A percentile compares a stretch with the other conserved stretches of the same genome.
These are phyloP conservation scores for Eucalyptus albens DNA, from an alignment of 345 rosid genomes.

Conservation along the genomic window DNA sequence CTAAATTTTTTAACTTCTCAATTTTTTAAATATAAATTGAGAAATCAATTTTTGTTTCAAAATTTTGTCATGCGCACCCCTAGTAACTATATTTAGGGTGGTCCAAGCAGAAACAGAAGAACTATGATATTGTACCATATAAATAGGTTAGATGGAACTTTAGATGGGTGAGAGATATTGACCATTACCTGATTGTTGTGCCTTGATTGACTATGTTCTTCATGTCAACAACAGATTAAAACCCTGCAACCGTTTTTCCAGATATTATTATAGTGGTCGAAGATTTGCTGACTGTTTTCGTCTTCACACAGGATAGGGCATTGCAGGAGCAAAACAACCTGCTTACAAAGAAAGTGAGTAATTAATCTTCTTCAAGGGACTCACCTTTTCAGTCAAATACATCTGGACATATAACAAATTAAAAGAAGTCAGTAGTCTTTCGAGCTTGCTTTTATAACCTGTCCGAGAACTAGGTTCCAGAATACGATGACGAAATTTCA, in stretches of 20 bases:
- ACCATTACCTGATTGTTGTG: not conserved
- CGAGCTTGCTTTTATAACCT: not conserved
- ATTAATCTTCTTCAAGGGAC: not conserved
- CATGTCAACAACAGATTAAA: not conserved
- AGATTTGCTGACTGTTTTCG: not conserved
- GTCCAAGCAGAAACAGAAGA: too few species aligned
- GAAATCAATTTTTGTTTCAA: too few species aligned
- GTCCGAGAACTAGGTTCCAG: not conserved
- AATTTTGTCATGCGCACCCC: too few species aligned
- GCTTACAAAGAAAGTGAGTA: slow-evolving; percentile 6
- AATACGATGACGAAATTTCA: not conserved
- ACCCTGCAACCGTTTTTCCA: not conserved
- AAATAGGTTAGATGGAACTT: not conserved
- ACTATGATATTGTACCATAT: not conserved
- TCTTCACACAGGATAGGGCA: slow-evolving; percentile 6
- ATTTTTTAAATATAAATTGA: too few species aligned
- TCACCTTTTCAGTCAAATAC: not conserved
- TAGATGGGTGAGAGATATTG: not conserved
- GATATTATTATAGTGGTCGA: too few species aligned
- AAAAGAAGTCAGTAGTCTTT: not conserved
- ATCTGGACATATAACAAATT: not conserved
- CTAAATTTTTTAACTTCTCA: too few species aligned
- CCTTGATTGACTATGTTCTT: not conserved
- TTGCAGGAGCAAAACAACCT: slow-evolving; percentile 15
- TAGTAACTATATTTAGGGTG: not conserved